Conservation (phyloP, 805 yeast species). For the Candida lessepsii region DNA sequence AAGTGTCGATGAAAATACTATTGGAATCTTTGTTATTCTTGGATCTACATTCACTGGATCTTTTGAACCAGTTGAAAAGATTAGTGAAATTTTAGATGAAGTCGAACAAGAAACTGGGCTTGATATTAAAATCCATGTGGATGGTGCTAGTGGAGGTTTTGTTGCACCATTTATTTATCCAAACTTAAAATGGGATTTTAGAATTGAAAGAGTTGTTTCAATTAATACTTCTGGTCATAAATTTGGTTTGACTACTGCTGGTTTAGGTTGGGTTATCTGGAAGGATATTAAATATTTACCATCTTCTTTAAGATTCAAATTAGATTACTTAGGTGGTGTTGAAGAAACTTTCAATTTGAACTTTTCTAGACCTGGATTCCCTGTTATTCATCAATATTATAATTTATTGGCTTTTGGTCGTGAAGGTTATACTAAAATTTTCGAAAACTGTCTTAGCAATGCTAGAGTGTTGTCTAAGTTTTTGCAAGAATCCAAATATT, state of each 20-base stretch:
- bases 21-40: conserved; percentile 82
- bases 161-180: conserved; percentile 84
- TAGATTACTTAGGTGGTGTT: conserved; percentile 82
- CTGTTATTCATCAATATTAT: conserved; percentile 84
- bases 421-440: conserved; percentile 66
- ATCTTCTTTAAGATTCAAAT: conserved; percentile 66
- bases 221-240: conserved; percentile 93
- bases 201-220: conserved; percentile 70
- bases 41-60: conserved; percentile 96
- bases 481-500: conserved; percentile 63
- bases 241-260: conserved; percentile 87
- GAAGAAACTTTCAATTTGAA: conserved; percentile 86
- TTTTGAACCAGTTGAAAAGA: conserved; percentile 70
- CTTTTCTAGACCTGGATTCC: conserved; percentile 91
- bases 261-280: conserved; percentile 92
- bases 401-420: conserved; percentile 70
- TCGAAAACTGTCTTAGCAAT: conserved; percentile 61
- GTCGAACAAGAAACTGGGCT: conserved; percentile 64
- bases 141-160: conserved; percentile 90
- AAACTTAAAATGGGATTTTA: conserved; percentile 79
- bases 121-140: conserved; percentile 83
- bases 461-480: conserved; percentile 67
- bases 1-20: conserved; percentile 83
- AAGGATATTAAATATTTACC: conserved; percentile 64
- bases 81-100: conserved; percentile 64